These are phyloP conservation scores for Aspergillus cristatus DNA, from an alignment of 495 filamentous ascomycete species.

Conservation along the genomic window DNA sequence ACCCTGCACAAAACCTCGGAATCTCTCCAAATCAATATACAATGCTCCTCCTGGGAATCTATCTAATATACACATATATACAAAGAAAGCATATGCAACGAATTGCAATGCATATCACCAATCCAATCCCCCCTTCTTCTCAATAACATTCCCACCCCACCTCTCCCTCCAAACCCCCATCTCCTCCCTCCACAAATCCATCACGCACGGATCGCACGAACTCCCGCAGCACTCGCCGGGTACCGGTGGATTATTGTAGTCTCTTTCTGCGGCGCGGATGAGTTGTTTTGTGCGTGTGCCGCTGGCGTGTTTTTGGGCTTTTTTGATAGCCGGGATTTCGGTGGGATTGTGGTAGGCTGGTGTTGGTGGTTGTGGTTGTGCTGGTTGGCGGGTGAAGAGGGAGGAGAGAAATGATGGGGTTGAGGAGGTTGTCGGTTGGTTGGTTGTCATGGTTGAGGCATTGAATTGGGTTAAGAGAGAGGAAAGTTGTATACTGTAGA, in stretches of 20 bases:
- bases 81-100: no score
- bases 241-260: conserved; percentile 25
- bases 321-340: conserved; percentile 22
- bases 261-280: conserved; percentile 24
- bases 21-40: no score
- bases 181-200: conserved; percentile 32
- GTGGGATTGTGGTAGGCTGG: conserved; percentile 17
- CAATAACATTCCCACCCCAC: conserved; percentile 24
- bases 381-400: background rate
- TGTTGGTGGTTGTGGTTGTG: conserved; percentile 2
- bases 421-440: no score
- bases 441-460: no score
- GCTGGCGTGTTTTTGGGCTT: conserved; percentile 20
- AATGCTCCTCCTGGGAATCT: no score
- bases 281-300: conserved; percentile 32
- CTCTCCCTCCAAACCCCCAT: conserved; percentile 30
- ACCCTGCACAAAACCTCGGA: no score
- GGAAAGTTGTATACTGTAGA: no score
- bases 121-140: conserved; percentile 15
- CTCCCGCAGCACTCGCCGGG: conserved; percentile 33
- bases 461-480: no score
- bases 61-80: no score
- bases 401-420: no score
- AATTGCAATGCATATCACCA: conserved; percentile 9
- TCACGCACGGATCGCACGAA: conserved; percentile 36